Conservation (phyloP, 352 stramenopile genomes). For the Phytophthora multivora region DNA sequence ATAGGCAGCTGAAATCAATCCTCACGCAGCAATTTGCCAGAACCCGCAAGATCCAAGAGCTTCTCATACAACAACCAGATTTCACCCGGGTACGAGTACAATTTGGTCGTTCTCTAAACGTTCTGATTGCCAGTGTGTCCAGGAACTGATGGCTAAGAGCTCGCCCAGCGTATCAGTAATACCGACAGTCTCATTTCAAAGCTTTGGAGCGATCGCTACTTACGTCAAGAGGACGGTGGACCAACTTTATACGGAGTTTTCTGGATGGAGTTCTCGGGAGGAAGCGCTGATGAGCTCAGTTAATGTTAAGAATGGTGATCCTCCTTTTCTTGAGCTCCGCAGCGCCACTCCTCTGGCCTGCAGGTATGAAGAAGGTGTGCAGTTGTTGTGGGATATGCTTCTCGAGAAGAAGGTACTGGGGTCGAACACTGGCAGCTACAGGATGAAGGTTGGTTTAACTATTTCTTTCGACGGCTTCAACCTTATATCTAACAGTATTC, state of each 20-base stretch:
- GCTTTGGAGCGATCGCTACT: not conserved
- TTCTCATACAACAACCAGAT: not conserved
- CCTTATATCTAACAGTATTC: not conserved
- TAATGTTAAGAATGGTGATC: slow-evolving; percentile 5
- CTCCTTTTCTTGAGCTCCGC: slow-evolving; percentile 11
- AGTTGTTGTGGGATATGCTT: slow-evolving; percentile 20
- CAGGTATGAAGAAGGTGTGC: not conserved
- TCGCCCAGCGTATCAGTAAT: not conserved
- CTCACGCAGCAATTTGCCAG: not conserved
- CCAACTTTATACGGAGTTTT: slow-evolving; percentile 7
- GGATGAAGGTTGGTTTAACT: slow-evolving; percentile 6
- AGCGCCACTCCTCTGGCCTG: slow-evolving; percentile 6
- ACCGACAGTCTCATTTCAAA: not conserved
- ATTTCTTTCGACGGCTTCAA: not conserved
- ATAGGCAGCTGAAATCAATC: slow-evolving; percentile 3
- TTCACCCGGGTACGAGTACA: not conserved
- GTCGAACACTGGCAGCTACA: not conserved
- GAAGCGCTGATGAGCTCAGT: slow-evolving; percentile 5
- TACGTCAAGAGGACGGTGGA: slow-evolving; percentile 11
- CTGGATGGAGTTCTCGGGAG: not conserved
- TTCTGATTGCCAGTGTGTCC: not conserved
- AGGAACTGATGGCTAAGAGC: not conserved
- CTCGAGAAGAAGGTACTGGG: slow-evolving; percentile 10
- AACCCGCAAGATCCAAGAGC: not conserved
- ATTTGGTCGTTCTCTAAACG: not conserved